These are phyloP conservation scores for Ramicandelaber brevisporus DNA, from an alignment of 192 early-diverging fungal genomes.

Conservation along the genomic window DNA sequence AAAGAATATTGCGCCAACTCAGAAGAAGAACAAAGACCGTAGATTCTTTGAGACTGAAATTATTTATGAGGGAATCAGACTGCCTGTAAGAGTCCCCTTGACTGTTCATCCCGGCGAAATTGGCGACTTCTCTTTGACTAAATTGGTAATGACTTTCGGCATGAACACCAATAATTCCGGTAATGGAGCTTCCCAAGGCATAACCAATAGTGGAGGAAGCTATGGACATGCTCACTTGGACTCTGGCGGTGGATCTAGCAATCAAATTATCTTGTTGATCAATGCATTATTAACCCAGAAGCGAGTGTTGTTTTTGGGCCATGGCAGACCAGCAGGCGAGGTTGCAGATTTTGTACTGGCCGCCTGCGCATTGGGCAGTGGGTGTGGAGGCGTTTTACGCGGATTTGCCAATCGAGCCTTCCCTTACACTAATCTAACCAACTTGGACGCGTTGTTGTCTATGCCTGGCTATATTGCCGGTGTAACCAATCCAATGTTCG, in stretches of 20 bases:
- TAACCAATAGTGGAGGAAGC: no score
- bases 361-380: constrained; percentile 67
- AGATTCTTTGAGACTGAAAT: constrained; percentile 69
- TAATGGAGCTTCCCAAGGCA: constrained; percentile 11
- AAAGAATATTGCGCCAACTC: no score
- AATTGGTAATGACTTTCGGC: constrained; percentile 58
- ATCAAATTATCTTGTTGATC: constrained; percentile 64
- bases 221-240: constrained; percentile 71
- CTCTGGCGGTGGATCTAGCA: constrained; percentile 52
- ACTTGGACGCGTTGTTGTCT: constrained; percentile 58
- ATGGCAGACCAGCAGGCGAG: constrained; percentile 71
- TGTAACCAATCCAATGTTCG: constrained; percentile 87
- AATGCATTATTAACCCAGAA: constrained; percentile 86
- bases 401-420: constrained; percentile 75
- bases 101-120: constrained; percentile 72
- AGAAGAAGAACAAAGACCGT: constrained; percentile 49
- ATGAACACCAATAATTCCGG: no score
- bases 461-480: constrained; percentile 86
- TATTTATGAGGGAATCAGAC: constrained; percentile 56
- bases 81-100: constrained; percentile 70
- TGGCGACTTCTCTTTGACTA: constrained; percentile 71
- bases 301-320: constrained; percentile 71
- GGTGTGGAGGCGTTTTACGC: constrained; percentile 60
- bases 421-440: constrained; percentile 69
- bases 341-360: constrained; percentile 81